phyloP scores from a whole-genome alignment of 768 basidiomycete genomes.

The Grammothele lineata region DNA sequence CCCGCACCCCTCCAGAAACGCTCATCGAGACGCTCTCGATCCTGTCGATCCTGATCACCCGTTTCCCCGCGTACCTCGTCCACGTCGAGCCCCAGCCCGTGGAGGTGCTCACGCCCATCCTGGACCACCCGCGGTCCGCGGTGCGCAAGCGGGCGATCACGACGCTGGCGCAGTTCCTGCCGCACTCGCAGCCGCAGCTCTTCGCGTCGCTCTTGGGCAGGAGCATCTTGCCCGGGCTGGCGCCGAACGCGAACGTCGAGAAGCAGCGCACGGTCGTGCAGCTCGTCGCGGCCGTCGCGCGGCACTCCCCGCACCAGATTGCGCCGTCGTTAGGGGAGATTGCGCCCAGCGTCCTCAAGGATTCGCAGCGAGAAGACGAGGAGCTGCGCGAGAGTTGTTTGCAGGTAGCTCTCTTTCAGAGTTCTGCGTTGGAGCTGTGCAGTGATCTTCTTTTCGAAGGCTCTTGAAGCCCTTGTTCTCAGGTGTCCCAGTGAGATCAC shows the following conservation, averaged over 20 bases:
- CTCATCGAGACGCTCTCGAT: constrained; percentile 81
- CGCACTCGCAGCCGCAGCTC: constrained; percentile 58
- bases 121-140: constrained; percentile 73
- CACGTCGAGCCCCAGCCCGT: constrained; percentile 58
- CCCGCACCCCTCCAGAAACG: constrained; percentile 71
- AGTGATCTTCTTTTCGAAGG: constrained; percentile 34
- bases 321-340: constrained; percentile 56
- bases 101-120: constrained; percentile 61
- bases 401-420: constrained; percentile 44
- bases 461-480: constrained; percentile 80
- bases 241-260: constrained; percentile 48
- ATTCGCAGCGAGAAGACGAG: constrained; percentile 71
- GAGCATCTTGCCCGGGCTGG: constrained; percentile 58
- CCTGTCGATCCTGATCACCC: constrained; percentile 81
- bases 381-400: constrained; percentile 78
- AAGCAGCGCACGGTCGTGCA: constrained; percentile 76
- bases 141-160: constrained; percentile 92
- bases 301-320: constrained; percentile 66
- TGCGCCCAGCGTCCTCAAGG: constrained; percentile 67
- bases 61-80: constrained; percentile 71
- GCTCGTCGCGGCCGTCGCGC: constrained; percentile 74
- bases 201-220: constrained; percentile 58
- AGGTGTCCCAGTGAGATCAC: constrained; percentile 82
- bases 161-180: constrained; percentile 81
- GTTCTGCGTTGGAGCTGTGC: not conserved